Percentiles rank a stretch among this genome's conserved stretches.
These are phyloP conservation scores for Dactylis glomerata DNA, from an alignment of 176 grass and related monocot species.

Conservation along the genomic window DNA sequence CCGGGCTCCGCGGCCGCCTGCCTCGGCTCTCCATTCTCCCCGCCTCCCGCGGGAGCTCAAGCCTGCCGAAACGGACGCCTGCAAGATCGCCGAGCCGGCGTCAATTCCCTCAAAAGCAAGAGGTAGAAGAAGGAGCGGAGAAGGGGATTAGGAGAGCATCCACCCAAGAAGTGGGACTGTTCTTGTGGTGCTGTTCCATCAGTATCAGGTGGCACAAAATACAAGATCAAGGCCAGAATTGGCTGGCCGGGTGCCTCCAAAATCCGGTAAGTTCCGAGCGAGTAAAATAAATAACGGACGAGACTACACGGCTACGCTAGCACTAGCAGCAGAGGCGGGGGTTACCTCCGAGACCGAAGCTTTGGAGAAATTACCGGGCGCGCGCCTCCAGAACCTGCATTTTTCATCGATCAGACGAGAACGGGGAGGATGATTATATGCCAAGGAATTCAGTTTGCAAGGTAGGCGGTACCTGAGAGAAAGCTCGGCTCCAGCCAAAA, in stretches of 20 bases:
- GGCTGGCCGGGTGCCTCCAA: slow-evolving; percentile 6
- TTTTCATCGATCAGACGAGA: slow-evolving; percentile 11
- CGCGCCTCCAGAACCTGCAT: slow-evolving; percentile 19
- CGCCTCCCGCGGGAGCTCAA: not conserved
- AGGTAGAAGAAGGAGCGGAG: slow-evolving; percentile 8
- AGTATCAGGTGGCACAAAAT: slow-evolving; percentile 29
- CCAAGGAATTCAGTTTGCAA: not conserved
- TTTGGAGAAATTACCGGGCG: not conserved
- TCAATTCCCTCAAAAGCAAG: slow-evolving; percentile 7
- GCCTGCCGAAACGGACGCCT: not conserved
- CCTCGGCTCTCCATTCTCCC: slow-evolving; percentile 32
- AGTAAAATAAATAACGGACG: slow-evolving; percentile 1
- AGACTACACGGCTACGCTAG: not conserved
- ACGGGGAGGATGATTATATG: not conserved
- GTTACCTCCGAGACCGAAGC: slow-evolving; percentile 25
- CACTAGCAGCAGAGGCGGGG: not conserved
- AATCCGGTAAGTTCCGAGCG: not conserved
- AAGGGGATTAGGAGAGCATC: not conserved
- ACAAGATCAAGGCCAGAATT: slow-evolving; percentile 29
- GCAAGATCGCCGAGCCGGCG: not conserved
- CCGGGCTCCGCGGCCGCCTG: slow-evolving; percentile 42
- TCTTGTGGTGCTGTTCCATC: not conserved
- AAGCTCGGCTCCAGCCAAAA: not conserved
- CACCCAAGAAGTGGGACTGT: not conserved
- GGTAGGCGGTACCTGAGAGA: not conserved